Evolutionary conservation across 257 asterid genomes (phyloP), one percentile per base, ranked within the genome.

Genomic region (Agastache rugosa): DNA sequence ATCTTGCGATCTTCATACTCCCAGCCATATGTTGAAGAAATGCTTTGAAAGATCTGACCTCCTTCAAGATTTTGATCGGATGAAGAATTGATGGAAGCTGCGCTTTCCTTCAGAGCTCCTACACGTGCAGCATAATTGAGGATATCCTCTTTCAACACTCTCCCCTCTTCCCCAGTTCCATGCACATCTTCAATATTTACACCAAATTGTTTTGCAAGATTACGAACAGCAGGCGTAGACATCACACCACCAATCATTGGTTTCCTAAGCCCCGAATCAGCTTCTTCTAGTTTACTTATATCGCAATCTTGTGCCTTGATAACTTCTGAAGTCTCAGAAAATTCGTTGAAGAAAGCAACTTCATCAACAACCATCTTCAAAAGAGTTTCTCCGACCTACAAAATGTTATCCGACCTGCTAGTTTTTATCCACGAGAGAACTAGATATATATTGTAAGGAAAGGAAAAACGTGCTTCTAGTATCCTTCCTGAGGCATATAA

Each of bases 351-450:
- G 45, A 74, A 66, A 69, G 76, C 82, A 83, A 67, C 74, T 22
- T 90, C 95, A 41, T 87, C 96, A 65, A 87, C 85, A 25, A 75
- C 74, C 85, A 94, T 83, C 83, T 83, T 85, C 82, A 94, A 55
- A 55, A 94, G 96, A 60, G 99, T 90, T 80, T 94, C 99, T 73
- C 99, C 99, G 23, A 94, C 99, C 99, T 94, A 77, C 47, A 62
- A 77, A 79, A 65, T 5, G 37, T 31, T 5, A 31, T 31, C n/a
- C n/a, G n/a, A n/a, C n/a, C 53, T 37, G 58, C 55, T 3, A 69
- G 6, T 16, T 23, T 47, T 42, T 27, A 48, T 11, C 29, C 51
- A 41, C 11, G 25, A 34, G 34, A 39, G 31, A 39, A 8, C 47
- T 27, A 23, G 35, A 22, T 44, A 53, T 47, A 44, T 3, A 53